Percentiles rank a stretch among this genome's conserved stretches.
Conservation (phyloP, 164 flowering plant species). For the Piper betle region DNA sequence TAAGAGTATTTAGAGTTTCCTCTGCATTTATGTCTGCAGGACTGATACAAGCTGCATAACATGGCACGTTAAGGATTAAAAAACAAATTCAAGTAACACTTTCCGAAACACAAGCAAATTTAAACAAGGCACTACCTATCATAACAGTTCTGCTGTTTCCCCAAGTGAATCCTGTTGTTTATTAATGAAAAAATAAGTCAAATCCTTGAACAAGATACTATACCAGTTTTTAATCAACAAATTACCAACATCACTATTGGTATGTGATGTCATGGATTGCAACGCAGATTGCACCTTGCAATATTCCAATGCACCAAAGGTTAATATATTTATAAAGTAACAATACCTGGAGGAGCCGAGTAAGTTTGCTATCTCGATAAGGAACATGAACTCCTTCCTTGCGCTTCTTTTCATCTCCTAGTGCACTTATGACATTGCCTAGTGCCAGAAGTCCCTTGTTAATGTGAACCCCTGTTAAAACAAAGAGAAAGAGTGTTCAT, state of each 20-base stretch:
- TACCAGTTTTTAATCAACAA: background rate
- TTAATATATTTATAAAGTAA: background rate
- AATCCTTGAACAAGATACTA: no score
- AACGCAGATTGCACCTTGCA: no score
- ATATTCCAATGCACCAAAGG: no score
- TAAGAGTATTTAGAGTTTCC: conserved; percentile 95
- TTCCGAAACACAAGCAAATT: background rate
- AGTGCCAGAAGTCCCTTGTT: conserved; percentile 98
- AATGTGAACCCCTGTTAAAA: conserved; percentile 76
- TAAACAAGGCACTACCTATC: conserved; percentile 53
- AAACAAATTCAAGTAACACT: background rate
- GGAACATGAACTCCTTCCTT: conserved; percentile 97
- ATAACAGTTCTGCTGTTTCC: conserved; percentile 99
- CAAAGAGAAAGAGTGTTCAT: background rate
- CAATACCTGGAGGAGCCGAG: conserved; percentile 93
- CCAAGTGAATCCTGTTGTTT: conserved; percentile 90
- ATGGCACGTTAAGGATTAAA: conserved; percentile 1
- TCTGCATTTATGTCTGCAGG: conserved; percentile 99
- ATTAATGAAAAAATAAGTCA: background rate
- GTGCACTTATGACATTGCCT: conserved; percentile 98
- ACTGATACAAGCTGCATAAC: conserved; percentile 78
- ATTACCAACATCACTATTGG: no score
- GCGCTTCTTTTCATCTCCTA: conserved; percentile 96
- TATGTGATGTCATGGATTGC: no score
- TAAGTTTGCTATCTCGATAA: conserved; percentile 96